These are phyloP conservation scores for Oldenlandia corymbosa DNA, from an alignment of 257 asterid species.

Conservation along the genomic window DNA sequence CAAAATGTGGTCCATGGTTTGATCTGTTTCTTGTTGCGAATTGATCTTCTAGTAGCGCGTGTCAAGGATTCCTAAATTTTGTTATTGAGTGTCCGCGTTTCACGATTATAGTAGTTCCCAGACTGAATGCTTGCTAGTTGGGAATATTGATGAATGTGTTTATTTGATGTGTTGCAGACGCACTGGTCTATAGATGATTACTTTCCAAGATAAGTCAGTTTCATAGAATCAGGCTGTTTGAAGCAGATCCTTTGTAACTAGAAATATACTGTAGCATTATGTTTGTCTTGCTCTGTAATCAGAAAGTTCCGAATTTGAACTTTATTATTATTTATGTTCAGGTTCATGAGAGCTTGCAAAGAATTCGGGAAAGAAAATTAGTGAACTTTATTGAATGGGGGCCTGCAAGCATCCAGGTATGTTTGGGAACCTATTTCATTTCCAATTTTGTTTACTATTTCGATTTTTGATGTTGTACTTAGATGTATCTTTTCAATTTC, in stretches of 20 bases:
- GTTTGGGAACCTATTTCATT: constrained; percentile 11
- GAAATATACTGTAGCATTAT: too few species aligned
- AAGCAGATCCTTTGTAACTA: background rate
- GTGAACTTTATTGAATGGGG: constrained; percentile 99
- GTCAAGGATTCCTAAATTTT: background rate
- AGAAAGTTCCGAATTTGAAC: background rate
- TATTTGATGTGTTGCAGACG: background rate
- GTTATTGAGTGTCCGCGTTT: background rate
- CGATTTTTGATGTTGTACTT: constrained; percentile 4
- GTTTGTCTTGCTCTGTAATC: constrained; percentile 5
- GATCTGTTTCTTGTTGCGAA: background rate
- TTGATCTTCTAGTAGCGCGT: background rate
- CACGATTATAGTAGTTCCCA: background rate
- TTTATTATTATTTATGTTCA: constrained; percentile 27
- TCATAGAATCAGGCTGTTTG: background rate
- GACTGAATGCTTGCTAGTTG: background rate
- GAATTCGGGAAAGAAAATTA: constrained; percentile 95
- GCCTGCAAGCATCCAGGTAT: constrained; percentile 97
- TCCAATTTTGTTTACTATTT: background rate
- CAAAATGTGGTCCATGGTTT: background rate
- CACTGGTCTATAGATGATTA: background rate
- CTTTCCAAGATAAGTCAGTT: background rate
- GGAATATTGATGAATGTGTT: background rate
- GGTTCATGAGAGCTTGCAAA: constrained; percentile 98
- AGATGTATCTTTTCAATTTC: constrained; percentile 12